Evolutionary conservation across 768 basidiomycete species (phyloP), one percentile per base, ranked within the genome.

Genomic region (Collybia mongolica): DNA sequence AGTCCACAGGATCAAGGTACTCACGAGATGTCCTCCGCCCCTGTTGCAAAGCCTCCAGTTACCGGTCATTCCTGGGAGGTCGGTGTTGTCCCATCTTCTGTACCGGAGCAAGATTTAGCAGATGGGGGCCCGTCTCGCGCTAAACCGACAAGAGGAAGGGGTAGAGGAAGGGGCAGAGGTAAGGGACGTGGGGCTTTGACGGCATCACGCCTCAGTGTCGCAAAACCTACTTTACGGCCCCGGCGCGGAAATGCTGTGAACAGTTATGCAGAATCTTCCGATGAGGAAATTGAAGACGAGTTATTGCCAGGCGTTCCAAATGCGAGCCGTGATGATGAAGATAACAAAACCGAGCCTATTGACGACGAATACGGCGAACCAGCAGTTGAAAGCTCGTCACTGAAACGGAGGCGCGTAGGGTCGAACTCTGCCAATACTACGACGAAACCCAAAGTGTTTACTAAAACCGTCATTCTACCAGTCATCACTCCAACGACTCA

Each of bases 21-120:
- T 18, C 49, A 46, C 20, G 44, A 53, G 18, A 20, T 54, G 35
- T 29, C 37, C 46, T 38, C 56, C 18, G 17, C 48, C 14, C 23
- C 48, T 23, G 35, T 23, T 37, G 40, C 49, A 50, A 18, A 38
- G 38, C 23, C 39, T 29, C 18, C 48, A 26, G 43, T 41, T 15
- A 22, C 37, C n/a, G 37, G 17, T 47, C 55, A 46, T n/a, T 71
- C 69, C n/a, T 65, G 60, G 62, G 73, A 75, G 49, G 59, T 49
- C 40, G 60, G 58, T 7, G 67, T 74, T 46, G 64, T 85, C 11
- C 83, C 83, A 5, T 84, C 84, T 0, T 88, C 85, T 15, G 67
- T 80, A 39, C 82, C 84, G 2, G 76, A 78, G 35, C 78, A 84
- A 59, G 80, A 82, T 52, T 44, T 54, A 11, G 40, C 17, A 44